Base-by-base conservation (phyloP, 768 basidiomycete genomes). In the Fibroporia radiculosa region DNA sequence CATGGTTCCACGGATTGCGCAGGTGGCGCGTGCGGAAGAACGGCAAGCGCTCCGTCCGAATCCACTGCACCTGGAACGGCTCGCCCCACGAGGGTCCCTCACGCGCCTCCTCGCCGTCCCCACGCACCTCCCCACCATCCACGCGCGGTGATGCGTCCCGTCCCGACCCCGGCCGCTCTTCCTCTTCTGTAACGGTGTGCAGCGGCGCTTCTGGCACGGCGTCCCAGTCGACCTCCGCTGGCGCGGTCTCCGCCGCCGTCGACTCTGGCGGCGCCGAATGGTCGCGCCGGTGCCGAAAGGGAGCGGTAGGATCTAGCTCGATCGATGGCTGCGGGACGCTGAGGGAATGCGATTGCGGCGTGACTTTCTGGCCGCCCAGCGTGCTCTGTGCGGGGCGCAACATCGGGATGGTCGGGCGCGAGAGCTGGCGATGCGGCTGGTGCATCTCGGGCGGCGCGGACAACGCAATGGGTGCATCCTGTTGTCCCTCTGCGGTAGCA, bases 1-100 rank as follows among this genome's bases (percentile, higher is more conserved):
- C 87, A 52, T 89, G 78, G 54, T 97, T 97, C 92, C 93, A 97
- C 2, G 84, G 83, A 59, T 97, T 98, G 32, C 88, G 79, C 41
- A 96, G 62, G 58, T 91, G 84, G 22, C 82, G 74, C 26, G 84
- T 84, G 35, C 77, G 77, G 49, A 70, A 64, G 63, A 97, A 97
- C 0, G 89, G 80, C 2, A 97, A 60, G 2, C 73, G 71, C 11
- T 75, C 66, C 0, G 79, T 85, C 52, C 73, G 76, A 35, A 93
- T 51, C 93, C 93, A 96, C 53, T 92, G 74, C 20, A 96, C 66
- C 48, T 73, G 72, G 73, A 97, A 96, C 3, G 84, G 71, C 41
- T 81, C 75, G 12, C 87, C 89, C 89, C 87, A 88, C 2, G 57
- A 54, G 14, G 51, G 49, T 10, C 41, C 59, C 8, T 56, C 61